phyloP scores from a whole-genome alignment of 2,329 filamentous ascomycete species.

The Pyrenophora tritici-repentis region DNA sequence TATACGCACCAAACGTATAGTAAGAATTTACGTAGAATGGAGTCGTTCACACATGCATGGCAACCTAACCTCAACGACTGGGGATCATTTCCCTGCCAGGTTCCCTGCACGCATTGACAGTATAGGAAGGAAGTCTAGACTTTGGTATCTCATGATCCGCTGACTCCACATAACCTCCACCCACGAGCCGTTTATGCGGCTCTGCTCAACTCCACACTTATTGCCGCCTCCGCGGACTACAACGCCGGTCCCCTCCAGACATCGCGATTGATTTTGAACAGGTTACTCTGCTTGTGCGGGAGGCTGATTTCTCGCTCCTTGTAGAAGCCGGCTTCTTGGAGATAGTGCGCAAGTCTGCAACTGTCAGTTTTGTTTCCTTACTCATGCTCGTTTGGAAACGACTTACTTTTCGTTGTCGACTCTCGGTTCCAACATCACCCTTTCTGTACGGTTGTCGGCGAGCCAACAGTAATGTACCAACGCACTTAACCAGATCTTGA shows the following conservation, averaged over 20 bases:
- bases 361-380: conserved; percentile 12
- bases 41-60: not conserved
- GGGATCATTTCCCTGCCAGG: not conserved
- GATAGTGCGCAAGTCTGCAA: conserved; percentile 68
- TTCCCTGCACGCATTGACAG: conserved; percentile 8
- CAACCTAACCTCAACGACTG: conserved; percentile 11
- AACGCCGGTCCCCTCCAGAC: conserved; percentile 61
- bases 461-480: conserved; percentile 85
- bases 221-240: conserved; percentile 17
- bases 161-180: conserved; percentile 25
- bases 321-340: conserved; percentile 76
- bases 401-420: conserved; percentile 87
- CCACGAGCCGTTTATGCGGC: conserved; percentile 11
- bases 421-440: conserved; percentile 83
- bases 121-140: conserved; percentile 8
- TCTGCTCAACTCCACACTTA: conserved; percentile 21
- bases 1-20: too few relatives aligned
- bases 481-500: conserved; percentile 80
- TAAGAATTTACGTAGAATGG: not conserved
- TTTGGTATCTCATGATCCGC: conserved; percentile 23
- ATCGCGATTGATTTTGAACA: conserved; percentile 79
- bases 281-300: conserved; percentile 89
- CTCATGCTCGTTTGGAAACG: not conserved
- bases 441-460: conserved; percentile 79
- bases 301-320: conserved; percentile 87